These are phyloP conservation scores for Senecio squalidus DNA, from an alignment of 140 eudicot genomes.

Conservation along the genomic window DNA sequence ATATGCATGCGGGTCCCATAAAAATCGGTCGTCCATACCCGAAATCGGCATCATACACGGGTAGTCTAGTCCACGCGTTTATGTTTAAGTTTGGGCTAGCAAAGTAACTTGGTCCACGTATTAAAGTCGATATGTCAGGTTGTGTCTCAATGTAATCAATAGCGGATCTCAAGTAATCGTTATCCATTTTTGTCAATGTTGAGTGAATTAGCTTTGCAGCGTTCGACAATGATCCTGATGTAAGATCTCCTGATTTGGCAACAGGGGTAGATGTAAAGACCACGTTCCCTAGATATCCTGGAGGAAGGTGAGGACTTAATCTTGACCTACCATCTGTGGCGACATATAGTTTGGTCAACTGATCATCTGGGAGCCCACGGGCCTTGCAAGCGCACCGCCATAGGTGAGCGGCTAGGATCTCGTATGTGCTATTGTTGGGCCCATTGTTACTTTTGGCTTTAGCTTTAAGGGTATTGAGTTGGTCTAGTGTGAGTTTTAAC, in stretches of 20 bases:
- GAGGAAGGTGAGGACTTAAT: constrained; percentile 41
- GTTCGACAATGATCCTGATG: constrained; percentile 24
- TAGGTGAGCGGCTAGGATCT: constrained; percentile 46
- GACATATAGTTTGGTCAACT: constrained; percentile 32
- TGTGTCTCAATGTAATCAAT: constrained; percentile 35
- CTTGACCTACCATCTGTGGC: constrained; percentile 45
- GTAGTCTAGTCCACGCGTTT: constrained; percentile 47
- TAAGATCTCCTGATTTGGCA: constrained; percentile 26
- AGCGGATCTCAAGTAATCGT: constrained; percentile 44
- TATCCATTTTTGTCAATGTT: constrained; percentile 33
- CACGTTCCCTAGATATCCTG: constrained; percentile 48
- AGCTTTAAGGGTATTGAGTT: constrained; percentile 32
- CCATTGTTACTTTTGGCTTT: constrained; percentile 33
- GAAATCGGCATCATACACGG: constrained; percentile 37
- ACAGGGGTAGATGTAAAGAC: constrained; percentile 38
- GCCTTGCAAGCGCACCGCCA: constrained; percentile 55
- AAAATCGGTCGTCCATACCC: constrained; percentile 53
- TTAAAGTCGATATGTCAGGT: constrained; percentile 32
- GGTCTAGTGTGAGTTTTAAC: constrained; percentile 32
- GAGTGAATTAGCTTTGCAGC: constrained; percentile 33
- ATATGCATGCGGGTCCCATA: constrained; percentile 48
- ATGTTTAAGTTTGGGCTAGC: constrained; percentile 44
- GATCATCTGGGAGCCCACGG: constrained; percentile 34
- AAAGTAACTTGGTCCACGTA: constrained; percentile 41
- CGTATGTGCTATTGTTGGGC: constrained; percentile 28